A percentile compares a stretch with the other conserved stretches of the same genome.
phyloP scores from a whole-genome alignment of 176 grass and related monocot genomes.

The Carex myosuroides region DNA sequence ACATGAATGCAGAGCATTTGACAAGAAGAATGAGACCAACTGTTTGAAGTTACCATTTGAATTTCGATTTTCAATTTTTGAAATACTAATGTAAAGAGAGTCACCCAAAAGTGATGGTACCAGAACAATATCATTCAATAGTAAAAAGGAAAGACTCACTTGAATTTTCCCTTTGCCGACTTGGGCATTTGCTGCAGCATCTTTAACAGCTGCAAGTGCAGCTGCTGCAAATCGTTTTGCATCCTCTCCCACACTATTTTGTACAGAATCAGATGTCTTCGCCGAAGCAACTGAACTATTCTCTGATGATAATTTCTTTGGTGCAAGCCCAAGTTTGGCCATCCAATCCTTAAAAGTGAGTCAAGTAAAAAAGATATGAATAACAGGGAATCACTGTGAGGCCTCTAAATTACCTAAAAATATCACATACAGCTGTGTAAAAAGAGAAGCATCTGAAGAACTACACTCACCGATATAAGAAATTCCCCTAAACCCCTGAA shows the following conservation, averaged over 20 bases:
- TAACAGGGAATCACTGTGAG: not conserved
- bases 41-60: not conserved
- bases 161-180: conserved; percentile 86
- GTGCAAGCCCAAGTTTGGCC: conserved; percentile 54
- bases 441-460: conserved; percentile 1
- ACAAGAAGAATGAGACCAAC: not conserved
- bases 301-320: conserved; percentile 29
- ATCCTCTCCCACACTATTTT: conserved; percentile 48
- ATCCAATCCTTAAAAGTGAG: conserved; percentile 67
- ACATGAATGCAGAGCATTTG: not conserved
- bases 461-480: not conserved
- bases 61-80: not conserved
- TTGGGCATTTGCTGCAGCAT: conserved; percentile 26
- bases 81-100: not conserved
- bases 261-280: conserved; percentile 20
- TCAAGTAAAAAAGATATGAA: not conserved
- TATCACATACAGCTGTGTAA: not conserved
- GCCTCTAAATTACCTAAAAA: not conserved
- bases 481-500: not conserved
- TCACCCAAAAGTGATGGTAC: not conserved
- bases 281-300: conserved; percentile 24
- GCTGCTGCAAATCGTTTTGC: conserved; percentile 74
- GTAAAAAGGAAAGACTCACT: conserved; percentile 27
- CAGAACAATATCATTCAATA: not conserved
- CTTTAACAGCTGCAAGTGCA: conserved; percentile 79